Conservation (phyloP, 371 early-diverging fungal genomes). For the Dichotomocladium elegans region DNA sequence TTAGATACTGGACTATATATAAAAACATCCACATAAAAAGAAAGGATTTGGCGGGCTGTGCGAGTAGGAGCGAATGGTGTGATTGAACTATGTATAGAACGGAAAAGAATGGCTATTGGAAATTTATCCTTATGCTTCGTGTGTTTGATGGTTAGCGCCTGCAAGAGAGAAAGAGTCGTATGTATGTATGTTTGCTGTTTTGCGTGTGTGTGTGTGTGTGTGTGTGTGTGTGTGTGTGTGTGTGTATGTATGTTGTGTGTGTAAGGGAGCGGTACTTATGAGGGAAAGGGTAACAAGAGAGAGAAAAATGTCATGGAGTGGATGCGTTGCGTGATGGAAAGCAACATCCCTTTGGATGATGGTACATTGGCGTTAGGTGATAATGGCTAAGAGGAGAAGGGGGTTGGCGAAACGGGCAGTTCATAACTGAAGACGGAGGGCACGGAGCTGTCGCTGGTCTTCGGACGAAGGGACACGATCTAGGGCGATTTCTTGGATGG, state of each 20-base stretch:
- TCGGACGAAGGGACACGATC: slow-evolving; percentile 41
- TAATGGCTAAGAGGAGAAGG: background rate
- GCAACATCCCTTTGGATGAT: too few relatives aligned
- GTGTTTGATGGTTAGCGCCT: background rate
- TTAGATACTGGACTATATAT: background rate
- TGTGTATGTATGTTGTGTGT: slow-evolving; percentile 1
- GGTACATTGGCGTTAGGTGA: too few relatives aligned
- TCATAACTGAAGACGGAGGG: slow-evolving; percentile 20
- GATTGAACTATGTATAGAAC: background rate
- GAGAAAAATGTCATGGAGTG: background rate
- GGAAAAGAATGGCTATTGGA: background rate
- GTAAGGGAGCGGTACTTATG: background rate
- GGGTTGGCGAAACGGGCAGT: background rate
- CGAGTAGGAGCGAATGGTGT: background rate
- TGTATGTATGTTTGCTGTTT: background rate
- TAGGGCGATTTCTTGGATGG: slow-evolving; percentile 44
- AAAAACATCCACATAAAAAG: background rate
- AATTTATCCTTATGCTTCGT: background rate
- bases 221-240: background rate
- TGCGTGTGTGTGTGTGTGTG: background rate
- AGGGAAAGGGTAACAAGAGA: background rate
- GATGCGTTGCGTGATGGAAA: too few relatives aligned
- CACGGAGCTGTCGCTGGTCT: slow-evolving; percentile 43
- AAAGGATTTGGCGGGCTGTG: too few relatives aligned
- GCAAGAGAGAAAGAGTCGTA: background rate